Conservation (phyloP, 805 yeast species). For the Pichia kluyveri region DNA sequence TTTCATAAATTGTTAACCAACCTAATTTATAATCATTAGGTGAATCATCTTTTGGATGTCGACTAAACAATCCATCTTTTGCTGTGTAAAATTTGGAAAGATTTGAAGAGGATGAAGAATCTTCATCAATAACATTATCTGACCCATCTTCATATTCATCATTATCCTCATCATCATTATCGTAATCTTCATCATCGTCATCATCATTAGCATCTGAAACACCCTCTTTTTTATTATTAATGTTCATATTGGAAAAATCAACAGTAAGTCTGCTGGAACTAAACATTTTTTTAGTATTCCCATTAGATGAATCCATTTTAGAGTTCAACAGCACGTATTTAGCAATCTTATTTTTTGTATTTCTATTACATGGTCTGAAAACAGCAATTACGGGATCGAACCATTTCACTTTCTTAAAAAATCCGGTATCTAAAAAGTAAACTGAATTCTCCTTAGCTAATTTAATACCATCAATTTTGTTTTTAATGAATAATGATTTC, state of each 20-base stretch:
- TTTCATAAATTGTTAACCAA: constrained; percentile 56
- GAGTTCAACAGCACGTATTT: constrained; percentile 18
- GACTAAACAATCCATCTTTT: constrained; percentile 47
- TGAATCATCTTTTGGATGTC: constrained; percentile 48
- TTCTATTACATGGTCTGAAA: constrained; percentile 25
- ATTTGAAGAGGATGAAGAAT: not conserved
- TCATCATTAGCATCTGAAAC: constrained; percentile 5
- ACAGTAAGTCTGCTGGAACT: constrained; percentile 6
- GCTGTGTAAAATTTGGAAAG: constrained; percentile 29
- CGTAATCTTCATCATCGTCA: constrained; percentile 12
- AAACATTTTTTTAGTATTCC: constrained; percentile 4
- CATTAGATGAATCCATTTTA: not conserved
- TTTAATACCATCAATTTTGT: constrained; percentile 23
- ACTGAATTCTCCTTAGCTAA: constrained; percentile 23
- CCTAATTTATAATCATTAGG: constrained; percentile 55
- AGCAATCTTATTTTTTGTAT: constrained; percentile 19
- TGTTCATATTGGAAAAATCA: constrained; percentile 5
- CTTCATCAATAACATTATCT: constrained; percentile 3
- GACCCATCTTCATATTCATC: constrained; percentile 7
- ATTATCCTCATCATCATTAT: constrained; percentile 12
- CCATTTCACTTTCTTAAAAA: constrained; percentile 17
- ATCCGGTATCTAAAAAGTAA: constrained; percentile 19
- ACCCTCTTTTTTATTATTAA: not conserved
- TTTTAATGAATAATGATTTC: constrained; percentile 14
- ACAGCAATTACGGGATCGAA: constrained; percentile 19